Evolutionary conservation across 331 rosid species (phyloP).

Genomic region (Prunus yedoensis): DNA sequence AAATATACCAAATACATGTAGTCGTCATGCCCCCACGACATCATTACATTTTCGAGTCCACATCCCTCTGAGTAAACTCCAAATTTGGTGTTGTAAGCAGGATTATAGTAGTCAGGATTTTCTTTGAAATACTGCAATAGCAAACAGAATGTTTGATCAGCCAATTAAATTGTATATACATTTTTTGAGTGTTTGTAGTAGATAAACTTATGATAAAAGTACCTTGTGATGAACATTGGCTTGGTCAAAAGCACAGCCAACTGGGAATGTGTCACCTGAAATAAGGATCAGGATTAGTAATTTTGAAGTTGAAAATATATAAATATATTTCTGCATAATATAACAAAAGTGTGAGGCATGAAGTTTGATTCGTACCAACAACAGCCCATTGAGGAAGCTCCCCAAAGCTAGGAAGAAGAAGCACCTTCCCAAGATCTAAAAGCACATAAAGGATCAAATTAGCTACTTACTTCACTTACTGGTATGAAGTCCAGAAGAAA

Average conservation of each 20-base stretch:
- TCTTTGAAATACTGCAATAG: conserved; percentile 51
- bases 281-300: not conserved
- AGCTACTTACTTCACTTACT: not conserved
- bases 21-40: conserved; percentile 80
- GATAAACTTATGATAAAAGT: conserved; percentile 1
- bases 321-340: no score
- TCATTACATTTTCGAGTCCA: conserved; percentile 61
- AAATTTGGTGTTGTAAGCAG: conserved; percentile 50
- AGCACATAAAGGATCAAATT: not conserved
- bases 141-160: not conserved
- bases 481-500: no score
- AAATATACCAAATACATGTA: conserved; percentile 62
- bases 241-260: conserved; percentile 65
- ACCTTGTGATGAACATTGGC: conserved; percentile 70
- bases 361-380: conserved; percentile 44
- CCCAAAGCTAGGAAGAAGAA: conserved; percentile 66
- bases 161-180: not conserved
- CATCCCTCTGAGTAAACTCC: conserved; percentile 58
- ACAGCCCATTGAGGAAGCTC: conserved; percentile 86
- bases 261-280: conserved; percentile 65
- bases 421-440: conserved; percentile 60
- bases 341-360: not conserved
- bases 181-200: not conserved
- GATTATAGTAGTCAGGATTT: conserved; percentile 44
- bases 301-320: not conserved